phyloP scores from a whole-genome alignment of 2,329 filamentous ascomycete species.

The Stagonosporopsis tanaceti region DNA sequence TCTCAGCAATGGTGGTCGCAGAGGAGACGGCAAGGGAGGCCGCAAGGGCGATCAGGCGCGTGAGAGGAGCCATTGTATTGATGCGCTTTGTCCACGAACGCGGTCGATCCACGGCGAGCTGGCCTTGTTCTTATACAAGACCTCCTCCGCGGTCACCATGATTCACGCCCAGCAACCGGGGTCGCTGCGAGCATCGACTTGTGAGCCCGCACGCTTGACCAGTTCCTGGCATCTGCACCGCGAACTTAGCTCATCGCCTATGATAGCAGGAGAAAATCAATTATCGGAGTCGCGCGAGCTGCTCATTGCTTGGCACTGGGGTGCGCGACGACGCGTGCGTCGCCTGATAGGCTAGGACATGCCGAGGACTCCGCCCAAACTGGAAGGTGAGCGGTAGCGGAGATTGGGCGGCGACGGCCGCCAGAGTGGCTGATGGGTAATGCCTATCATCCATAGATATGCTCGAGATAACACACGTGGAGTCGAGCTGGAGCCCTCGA shows the following conservation, averaged over 20 bases:
- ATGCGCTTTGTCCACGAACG: constrained; percentile 15
- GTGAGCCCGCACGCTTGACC: constrained; percentile 15
- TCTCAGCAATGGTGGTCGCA: constrained; percentile 60
- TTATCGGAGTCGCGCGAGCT: constrained; percentile 17
- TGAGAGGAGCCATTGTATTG: constrained; percentile 25
- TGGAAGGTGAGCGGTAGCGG: constrained; percentile 16
- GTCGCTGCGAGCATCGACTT: constrained; percentile 5
- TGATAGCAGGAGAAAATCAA: constrained; percentile 16
- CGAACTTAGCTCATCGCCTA: constrained; percentile 15
- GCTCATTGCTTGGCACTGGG: constrained; percentile 15
- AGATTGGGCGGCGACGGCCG: constrained; percentile 20
- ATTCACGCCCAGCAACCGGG: constrained; percentile 14
- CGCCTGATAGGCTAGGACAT: constrained; percentile 19
- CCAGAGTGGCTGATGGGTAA: constrained; percentile 12
- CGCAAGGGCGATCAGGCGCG: constrained; percentile 28
- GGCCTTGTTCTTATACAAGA: constrained; percentile 13
- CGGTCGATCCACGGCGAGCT: constrained; percentile 7
- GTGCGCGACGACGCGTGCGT: constrained; percentile 15
- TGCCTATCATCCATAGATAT: constrained; percentile 17
- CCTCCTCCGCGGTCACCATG: neutral
- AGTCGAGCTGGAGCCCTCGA: neutral
- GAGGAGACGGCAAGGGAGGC: constrained; percentile 26
- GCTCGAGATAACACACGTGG: constrained; percentile 20
- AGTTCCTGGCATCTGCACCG: constrained; percentile 21
- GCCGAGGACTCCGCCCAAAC: constrained; percentile 14